Base-by-base conservation (phyloP, 225 moss, liverwort and hornwort genomes). In the Sphagnum contortum region DNA sequence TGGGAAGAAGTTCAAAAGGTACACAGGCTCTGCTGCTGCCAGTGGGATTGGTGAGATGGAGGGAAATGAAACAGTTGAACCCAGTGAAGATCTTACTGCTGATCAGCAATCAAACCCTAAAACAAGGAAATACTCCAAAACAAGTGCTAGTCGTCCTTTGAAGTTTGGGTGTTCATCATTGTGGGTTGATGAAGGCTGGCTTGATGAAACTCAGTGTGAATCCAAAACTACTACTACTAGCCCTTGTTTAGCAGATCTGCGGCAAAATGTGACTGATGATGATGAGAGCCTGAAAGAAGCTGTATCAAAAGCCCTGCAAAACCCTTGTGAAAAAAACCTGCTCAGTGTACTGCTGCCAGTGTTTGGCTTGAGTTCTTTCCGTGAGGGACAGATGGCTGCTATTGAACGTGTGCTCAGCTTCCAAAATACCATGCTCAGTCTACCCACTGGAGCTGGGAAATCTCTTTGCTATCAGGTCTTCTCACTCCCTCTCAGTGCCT, bases 391-490 rank as follows among this genome's bases (percentile, higher is more conserved):
- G 69, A 11, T 89, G 50, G 81, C 72, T 69, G 81, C 91, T 11
- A 73, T 92, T 49, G 76, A 75, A 68, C 89, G 94, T 9, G 70
- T 92, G 55, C 65, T 95, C 68, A 77, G 79, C 12, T 71, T 77
- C 70, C 73, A 88, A 73, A 89, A 88, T 47, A 92, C 94, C 59
- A 81, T 95, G 84, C 75, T 95, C 61, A 74, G 86, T 64, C 83
- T 92, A n/a, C 91, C 91, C 10, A 95, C 94, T 51, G 94, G 94
- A 55, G 84, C 88, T 4, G 94, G 94, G 66, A 95, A 95, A 45
- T 95, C 94, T 66, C 82, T 95, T 48, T 92, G 86, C 67, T 95
- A 95, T 69, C 94, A 95, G 94, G 94, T 94, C 64, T 10, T 67
- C 61, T 60, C 8, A 9, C 11, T 67, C 11, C 8, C 13, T 52